Evolutionary conservation across 164 flowering plant genomes (phyloP), one percentile per base, ranked within the genome.

Genomic region (Houttuynia cordata): DNA sequence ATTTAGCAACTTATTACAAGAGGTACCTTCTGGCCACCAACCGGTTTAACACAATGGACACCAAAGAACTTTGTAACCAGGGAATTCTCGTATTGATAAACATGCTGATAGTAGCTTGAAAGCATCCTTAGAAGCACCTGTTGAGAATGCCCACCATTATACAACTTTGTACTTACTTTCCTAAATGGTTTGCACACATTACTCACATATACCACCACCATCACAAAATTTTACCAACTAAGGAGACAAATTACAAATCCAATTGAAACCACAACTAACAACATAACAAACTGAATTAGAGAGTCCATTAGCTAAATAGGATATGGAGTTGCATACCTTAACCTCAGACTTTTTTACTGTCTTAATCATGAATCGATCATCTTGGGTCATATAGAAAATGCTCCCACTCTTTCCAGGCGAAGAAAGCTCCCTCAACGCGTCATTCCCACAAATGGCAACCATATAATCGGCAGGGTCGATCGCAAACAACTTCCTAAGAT

Each of bases 311-410:
- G 21, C 23, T 30, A 24, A 15, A 21, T 24, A 34, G 34, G 25
- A 14, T 15, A 15, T 20, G 30, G 1, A 0, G 17, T 9, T 66
- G 61, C 82, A 60, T 56, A 87, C 95, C 85, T 88, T 84, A 66
- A 80, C 87, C 77, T 88, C 96, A 4, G 93, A 83, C 70, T 88
- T 88, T 70, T 75, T 84, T 57, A 88, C 81, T 0, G 96, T 88
- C 70, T 88, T 88, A 39, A 88, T 86, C 86, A 88, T 84, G 72
- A 81, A 88, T 13, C 86, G 76, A 60, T 81, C 96, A 68, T 86
- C 96, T 67, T 85, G 91, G 0, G 94, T 84, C 10, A 89, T 68
- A 68, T 81, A 89, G 70, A 89, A 89, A 75, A 79, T 74, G 71
- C 96, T 81, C 57, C 86, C 86, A 71, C 89, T 83, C 74, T 83